Evolutionary conservation across 176 grass and related monocot species (phyloP).

Genomic region (Coix lacrymajobi): DNA sequence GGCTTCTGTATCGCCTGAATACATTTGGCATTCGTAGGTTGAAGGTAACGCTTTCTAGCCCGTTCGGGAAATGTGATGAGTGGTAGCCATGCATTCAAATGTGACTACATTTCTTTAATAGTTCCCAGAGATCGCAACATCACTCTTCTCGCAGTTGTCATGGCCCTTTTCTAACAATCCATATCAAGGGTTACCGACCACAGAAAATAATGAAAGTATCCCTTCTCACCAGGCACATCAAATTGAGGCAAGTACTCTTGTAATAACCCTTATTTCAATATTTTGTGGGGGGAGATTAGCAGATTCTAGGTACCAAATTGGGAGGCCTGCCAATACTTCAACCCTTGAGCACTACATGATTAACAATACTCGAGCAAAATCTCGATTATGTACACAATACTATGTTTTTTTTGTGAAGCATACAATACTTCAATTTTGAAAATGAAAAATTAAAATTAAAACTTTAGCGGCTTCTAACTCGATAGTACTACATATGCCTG

Average conservation of each 20-base stretch:
- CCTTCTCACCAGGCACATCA: conserved; percentile 31
- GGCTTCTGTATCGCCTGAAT: conserved; percentile 74
- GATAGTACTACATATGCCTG: neutral
- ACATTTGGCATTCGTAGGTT: conserved; percentile 79
- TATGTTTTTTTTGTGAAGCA: neutral
- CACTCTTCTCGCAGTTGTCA: conserved; percentile 41
- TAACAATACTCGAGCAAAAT: neutral
- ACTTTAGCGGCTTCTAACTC: neutral
- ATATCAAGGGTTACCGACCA: conserved; percentile 50
- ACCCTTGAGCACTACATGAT: neutral
- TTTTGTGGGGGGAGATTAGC: neutral
- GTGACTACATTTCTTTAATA: conserved; percentile 3
- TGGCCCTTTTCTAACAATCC: conserved; percentile 43
- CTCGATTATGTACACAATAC: neutral
- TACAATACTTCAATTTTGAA: neutral
- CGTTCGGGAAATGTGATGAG: conserved; percentile 10
- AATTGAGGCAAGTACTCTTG: conserved; percentile 47
- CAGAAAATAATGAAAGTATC: conserved; percentile 38
- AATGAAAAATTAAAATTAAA: neutral
- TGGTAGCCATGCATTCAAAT: neutral
- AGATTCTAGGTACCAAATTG: neutral
- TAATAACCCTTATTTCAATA: neutral
- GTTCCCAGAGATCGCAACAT: conserved; percentile 57
- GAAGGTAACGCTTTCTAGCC: conserved; percentile 49
- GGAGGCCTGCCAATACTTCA: neutral